These are phyloP conservation scores for Fusarium albosuccineum DNA, from an alignment of 2,329 filamentous ascomycete genomes.

Conservation along the genomic window DNA sequence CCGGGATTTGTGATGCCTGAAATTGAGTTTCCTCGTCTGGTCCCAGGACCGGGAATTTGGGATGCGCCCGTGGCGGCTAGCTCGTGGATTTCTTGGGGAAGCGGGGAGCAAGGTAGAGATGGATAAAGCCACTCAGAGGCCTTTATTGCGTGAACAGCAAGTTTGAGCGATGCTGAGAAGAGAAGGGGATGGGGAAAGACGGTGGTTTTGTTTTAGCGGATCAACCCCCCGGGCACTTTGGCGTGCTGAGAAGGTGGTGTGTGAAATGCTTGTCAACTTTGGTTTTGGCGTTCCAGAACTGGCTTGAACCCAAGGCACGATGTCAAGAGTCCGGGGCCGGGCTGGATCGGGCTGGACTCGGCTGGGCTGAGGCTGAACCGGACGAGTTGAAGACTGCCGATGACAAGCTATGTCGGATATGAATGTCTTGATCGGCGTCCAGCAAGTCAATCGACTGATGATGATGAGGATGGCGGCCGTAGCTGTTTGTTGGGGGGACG, in stretches of 20 bases:
- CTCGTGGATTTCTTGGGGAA: constrained; percentile 41
- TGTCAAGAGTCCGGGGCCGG: constrained; percentile 34
- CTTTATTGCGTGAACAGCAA: constrained; percentile 6
- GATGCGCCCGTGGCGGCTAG: constrained; percentile 45
- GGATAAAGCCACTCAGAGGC: constrained; percentile 25
- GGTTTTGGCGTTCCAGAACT: constrained; percentile 41
- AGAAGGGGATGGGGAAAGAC: constrained; percentile 15
- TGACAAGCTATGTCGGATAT: constrained; percentile 4
- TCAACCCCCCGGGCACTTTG: constrained; percentile 12
- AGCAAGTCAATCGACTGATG: constrained; percentile 3
- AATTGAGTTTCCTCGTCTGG: constrained; percentile 44
- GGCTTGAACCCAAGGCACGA: constrained; percentile 32
- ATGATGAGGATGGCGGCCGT: constrained; percentile 4
- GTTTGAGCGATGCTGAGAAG: constrained; percentile 4
- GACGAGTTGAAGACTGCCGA: constrained; percentile 22
- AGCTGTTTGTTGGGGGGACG: constrained; percentile 13
- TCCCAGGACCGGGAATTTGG: constrained; percentile 44
- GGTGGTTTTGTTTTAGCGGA: constrained; percentile 25
- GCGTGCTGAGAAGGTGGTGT: constrained; percentile 35
- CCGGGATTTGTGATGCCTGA: constrained; percentile 41
- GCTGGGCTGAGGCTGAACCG: constrained; percentile 18
- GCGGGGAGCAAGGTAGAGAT: constrained; percentile 25
- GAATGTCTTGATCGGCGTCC: neutral
- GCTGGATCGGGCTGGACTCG: constrained; percentile 37
- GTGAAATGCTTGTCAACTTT: constrained; percentile 31